Evolutionary conservation across 495 filamentous ascomycete genomes (phyloP).

Genomic region (Choiromyces venosus): DNA sequence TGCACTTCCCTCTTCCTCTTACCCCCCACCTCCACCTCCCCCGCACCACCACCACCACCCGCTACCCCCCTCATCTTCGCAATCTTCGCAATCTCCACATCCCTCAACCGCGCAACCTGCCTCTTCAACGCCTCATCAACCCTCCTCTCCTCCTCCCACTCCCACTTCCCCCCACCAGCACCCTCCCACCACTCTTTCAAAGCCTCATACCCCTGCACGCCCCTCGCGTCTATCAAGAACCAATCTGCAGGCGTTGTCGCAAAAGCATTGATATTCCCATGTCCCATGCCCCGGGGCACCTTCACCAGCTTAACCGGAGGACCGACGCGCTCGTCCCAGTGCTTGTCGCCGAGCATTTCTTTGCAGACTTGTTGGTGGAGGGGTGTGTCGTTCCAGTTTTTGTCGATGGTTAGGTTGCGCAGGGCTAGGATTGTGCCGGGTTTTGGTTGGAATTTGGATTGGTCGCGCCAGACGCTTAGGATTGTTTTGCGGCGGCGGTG

Average conservation of each 20-base stretch:
- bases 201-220: constrained; percentile 16
- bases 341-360: not conserved
- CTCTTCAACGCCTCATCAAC: not conserved
- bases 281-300: constrained; percentile 7
- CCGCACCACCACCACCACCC: not conserved
- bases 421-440: constrained; percentile 27
- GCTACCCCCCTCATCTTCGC: too few species aligned
- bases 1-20: not conserved
- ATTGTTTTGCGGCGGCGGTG: constrained; percentile 27
- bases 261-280: constrained; percentile 10
- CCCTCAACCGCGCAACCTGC: not conserved
- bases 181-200: constrained; percentile 21
- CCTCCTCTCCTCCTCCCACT: not conserved
- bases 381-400: constrained; percentile 18
- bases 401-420: constrained; percentile 13
- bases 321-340: constrained; percentile 22
- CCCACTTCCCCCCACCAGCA: not conserved
- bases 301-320: constrained; percentile 6
- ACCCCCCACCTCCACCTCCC: not conserved
- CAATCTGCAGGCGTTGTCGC: constrained; percentile 2
- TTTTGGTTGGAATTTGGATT: constrained; percentile 20
- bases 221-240: constrained; percentile 21
- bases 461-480: constrained; percentile 26
- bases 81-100: not conserved
- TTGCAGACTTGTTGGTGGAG: not conserved